Conservation (phyloP, 176 grass and related monocot genomes). For the Triticum timopheevii region DNA sequence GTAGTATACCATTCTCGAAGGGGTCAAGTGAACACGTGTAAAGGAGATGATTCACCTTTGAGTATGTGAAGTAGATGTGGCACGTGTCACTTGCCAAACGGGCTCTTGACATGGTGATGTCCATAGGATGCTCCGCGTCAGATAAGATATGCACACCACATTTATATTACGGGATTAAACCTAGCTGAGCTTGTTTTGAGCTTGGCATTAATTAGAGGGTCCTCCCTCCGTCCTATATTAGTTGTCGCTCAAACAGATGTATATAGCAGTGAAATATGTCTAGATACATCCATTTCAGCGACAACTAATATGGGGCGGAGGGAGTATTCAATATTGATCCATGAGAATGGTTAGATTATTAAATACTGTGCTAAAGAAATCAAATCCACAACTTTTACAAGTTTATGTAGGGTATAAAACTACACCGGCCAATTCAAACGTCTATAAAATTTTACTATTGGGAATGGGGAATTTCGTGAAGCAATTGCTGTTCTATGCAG, state of each 20-base stretch:
- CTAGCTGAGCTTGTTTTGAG: background rate
- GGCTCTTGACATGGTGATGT: no score
- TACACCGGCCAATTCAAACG: background rate
- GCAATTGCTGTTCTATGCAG: slow-evolving; percentile 3
- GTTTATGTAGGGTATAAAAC: slow-evolving; percentile 1
- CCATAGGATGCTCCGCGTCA: no score
- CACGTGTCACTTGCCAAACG: no score
- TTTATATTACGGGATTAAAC: background rate
- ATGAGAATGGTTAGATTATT: background rate
- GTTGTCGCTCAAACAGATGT: background rate
- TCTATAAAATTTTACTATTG: background rate
- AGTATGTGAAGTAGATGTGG: no score
- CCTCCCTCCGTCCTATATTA: background rate
- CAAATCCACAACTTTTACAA: background rate
- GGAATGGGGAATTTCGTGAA: background rate
- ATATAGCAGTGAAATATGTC: no score
- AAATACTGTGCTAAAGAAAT: background rate
- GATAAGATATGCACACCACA: background rate
- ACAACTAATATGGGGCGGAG: no score
- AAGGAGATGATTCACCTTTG: no score
- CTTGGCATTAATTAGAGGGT: background rate
- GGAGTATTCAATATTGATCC: background rate
- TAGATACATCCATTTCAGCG: no score
- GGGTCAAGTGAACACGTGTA: no score
- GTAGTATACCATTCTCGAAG: no score